These are phyloP conservation scores for Vitis rupestris DNA, from an alignment of 164 flowering plant species.

Conservation along the genomic window DNA sequence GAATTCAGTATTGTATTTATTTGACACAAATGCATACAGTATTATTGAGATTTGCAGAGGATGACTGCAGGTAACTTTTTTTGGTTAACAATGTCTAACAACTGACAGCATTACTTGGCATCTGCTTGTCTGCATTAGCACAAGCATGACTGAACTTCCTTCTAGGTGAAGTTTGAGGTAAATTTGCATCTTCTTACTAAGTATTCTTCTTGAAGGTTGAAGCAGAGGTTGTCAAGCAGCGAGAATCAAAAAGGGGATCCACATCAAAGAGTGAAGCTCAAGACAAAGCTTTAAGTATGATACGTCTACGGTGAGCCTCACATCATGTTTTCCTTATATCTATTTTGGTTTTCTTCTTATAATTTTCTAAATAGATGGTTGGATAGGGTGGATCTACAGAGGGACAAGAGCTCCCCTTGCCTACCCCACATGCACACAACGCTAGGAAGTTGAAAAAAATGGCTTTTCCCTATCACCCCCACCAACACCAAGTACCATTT, in stretches of 20 bases:
- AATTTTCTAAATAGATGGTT: neutral
- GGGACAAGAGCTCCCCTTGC: too few species aligned
- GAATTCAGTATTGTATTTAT: too few species aligned
- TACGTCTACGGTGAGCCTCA: constrained; percentile 70
- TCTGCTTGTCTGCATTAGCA: neutral
- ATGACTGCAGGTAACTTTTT: neutral
- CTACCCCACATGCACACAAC: too few species aligned
- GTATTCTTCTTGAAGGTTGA: constrained; percentile 63
- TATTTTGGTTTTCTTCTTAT: constrained; percentile 1
- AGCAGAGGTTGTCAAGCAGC: constrained; percentile 58
- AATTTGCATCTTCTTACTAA: constrained; percentile 6
- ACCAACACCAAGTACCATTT: neutral
- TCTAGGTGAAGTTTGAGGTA: neutral
- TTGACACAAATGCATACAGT: neutral
- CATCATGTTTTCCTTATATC: constrained; percentile 3
- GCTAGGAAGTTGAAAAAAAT: too few species aligned
- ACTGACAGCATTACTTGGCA: neutral
- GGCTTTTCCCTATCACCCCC: too few species aligned
- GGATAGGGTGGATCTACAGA: too few species aligned
- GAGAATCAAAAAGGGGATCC: constrained; percentile 63
- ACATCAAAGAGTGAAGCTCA: constrained; percentile 85
- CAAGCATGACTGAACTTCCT: neutral
- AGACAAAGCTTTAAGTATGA: constrained; percentile 71
- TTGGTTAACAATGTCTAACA: neutral
- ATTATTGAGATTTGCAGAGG: neutral